A percentile compares a stretch with the other conserved stretches of the same genome.
Conservation (phyloP, 257 asterid species). For the Nicotiana tomentosiformis region DNA sequence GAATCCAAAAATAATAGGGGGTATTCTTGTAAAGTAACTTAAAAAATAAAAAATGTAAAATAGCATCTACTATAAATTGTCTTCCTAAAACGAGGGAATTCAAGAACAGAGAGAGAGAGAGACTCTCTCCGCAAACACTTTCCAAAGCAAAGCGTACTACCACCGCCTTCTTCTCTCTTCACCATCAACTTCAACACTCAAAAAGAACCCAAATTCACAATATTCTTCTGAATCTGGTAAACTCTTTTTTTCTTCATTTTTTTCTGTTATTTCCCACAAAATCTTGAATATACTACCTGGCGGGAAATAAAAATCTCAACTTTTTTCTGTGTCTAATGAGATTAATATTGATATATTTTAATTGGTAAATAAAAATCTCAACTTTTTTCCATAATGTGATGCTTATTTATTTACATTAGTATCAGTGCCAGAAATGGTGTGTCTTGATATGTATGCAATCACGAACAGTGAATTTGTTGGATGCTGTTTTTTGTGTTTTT, state of each 20-base stretch:
- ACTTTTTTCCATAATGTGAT: background rate
- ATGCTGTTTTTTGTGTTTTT: background rate
- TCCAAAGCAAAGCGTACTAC: background rate
- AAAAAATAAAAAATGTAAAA: background rate
- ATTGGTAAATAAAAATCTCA: background rate
- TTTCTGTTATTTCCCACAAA: background rate
- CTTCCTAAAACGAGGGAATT: conserved; percentile 16
- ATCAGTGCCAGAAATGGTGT: background rate
- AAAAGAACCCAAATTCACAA: background rate
- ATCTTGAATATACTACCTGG: conserved; percentile 8
- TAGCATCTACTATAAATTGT: background rate
- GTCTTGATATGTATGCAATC: background rate
- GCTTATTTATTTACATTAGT: background rate
- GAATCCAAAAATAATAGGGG: background rate
- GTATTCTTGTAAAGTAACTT: background rate
- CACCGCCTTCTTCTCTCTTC: conserved; percentile 8
- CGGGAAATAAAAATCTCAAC: background rate
- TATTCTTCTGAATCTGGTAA: background rate
- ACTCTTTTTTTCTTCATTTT: background rate
- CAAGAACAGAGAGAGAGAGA: conserved; percentile 7
- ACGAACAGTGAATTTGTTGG: background rate
- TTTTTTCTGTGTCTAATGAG: background rate
- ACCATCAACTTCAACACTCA: background rate
- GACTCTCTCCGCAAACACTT: background rate
- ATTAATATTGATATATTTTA: background rate